phyloP scores from a whole-genome alignment of 805 yeast species.

The Candida parachauliodes region DNA sequence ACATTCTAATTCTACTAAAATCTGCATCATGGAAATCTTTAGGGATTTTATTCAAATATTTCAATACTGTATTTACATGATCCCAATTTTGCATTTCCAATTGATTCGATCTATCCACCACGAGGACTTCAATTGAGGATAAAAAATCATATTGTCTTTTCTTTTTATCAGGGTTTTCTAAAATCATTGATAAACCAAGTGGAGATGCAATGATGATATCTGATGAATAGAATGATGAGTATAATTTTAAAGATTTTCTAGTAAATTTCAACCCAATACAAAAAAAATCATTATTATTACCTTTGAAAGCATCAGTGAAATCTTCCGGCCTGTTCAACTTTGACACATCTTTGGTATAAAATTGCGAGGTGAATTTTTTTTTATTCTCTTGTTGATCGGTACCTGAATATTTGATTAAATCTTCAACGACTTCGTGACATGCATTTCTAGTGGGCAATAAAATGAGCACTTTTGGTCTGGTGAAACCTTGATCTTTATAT shows the following conservation, averaged over 20 bases:
- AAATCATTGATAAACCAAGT: conserved; percentile 70
- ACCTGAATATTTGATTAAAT: conserved; percentile 59
- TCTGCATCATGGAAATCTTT: conserved; percentile 76
- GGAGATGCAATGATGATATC: conserved; percentile 92
- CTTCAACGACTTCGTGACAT: conserved; percentile 65
- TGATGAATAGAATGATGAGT: conserved; percentile 76
- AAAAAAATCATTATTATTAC: conserved; percentile 89
- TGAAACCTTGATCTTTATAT: conserved; percentile 89
- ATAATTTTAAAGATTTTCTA: conserved; percentile 79
- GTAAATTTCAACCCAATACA: conserved; percentile 89
- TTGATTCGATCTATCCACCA: conserved; percentile 82
- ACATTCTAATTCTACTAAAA: conserved; percentile 86
- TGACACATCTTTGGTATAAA: conserved; percentile 47
- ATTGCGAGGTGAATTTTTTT: conserved; percentile 70
- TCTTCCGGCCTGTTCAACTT: conserved; percentile 73
- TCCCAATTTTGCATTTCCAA: conserved; percentile 92
- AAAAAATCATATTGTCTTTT: conserved; percentile 76
- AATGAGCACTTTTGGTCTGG: conserved; percentile 84
- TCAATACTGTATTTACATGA: conserved; percentile 63
- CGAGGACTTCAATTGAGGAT: conserved; percentile 78
- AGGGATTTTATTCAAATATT: conserved; percentile 74
- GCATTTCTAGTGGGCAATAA: conserved; percentile 80
- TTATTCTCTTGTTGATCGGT: conserved; percentile 77
- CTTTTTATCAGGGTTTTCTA: conserved; percentile 56
- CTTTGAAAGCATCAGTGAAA: conserved; percentile 74